Percentiles rank a stretch among this genome's conserved stretches.
phyloP scores from a whole-genome alignment of 2,329 filamentous ascomycete species.

The Trichoderma pleuroti region DNA sequence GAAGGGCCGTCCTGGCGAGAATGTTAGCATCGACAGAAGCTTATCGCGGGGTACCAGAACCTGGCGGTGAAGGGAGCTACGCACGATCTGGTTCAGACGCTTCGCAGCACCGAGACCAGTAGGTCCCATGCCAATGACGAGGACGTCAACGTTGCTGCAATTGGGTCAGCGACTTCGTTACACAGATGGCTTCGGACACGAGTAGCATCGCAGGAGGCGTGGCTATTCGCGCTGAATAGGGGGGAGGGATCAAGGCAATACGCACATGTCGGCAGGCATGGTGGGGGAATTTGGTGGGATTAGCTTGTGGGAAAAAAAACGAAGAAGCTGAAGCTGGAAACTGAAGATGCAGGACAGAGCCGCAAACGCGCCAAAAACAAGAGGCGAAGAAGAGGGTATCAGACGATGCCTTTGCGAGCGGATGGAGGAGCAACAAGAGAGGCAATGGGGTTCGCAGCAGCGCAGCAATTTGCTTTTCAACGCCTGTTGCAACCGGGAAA shows the following conservation, averaged over 20 bases:
- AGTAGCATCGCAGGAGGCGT: neutral
- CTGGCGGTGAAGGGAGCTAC: constrained; percentile 38
- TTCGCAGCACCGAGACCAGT: constrained; percentile 98
- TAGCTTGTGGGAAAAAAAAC: constrained; percentile 7
- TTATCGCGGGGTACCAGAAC: constrained; percentile 19
- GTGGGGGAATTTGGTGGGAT: constrained; percentile 29
- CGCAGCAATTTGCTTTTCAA: constrained; percentile 29
- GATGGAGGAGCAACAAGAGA: constrained; percentile 24
- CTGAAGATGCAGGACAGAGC: constrained; percentile 20
- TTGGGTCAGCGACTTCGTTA: constrained; percentile 21
- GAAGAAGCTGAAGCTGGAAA: constrained; percentile 22
- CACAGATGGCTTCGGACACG: neutral
- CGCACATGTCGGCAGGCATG: constrained; percentile 41
- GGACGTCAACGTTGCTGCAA: constrained; percentile 83
- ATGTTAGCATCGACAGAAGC: constrained; percentile 25
- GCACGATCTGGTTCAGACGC: constrained; percentile 91
- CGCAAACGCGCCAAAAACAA: constrained; percentile 8
- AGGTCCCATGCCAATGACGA: constrained; percentile 96
- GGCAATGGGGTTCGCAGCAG: constrained; percentile 24
- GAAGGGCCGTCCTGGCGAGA: constrained; percentile 73
- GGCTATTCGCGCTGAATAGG: constrained; percentile 5
- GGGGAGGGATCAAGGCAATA: constrained; percentile 21
- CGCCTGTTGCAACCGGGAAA: constrained; percentile 30
- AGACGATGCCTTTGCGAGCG: constrained; percentile 26
- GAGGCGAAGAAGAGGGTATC: constrained; percentile 6